A percentile compares a stretch with the other conserved stretches of the same genome.
Evolutionary conservation across 1,284 basidiomycete species (phyloP).

Genomic region (Mycena citricolor): DNA sequence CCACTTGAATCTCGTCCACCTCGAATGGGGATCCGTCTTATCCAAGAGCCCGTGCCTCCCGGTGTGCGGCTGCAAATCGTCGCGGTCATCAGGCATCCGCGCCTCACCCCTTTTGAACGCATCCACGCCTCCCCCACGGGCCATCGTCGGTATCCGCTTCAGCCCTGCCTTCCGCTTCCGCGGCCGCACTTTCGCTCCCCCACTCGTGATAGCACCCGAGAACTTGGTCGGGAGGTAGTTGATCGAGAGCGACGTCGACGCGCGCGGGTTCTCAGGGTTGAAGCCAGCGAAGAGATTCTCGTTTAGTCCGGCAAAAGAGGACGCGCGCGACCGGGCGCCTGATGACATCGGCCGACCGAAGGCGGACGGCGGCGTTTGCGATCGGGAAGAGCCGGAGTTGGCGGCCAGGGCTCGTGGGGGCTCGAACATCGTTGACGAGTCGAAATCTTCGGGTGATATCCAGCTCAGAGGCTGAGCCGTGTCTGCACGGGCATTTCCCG

Average conservation of each 20-base stretch:
- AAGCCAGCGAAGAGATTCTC: background rate
- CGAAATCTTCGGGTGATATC: slow-evolving; percentile 17
- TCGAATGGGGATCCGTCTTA: slow-evolving; percentile 36
- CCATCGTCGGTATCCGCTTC: slow-evolving; percentile 35
- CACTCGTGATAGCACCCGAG: slow-evolving; percentile 25
- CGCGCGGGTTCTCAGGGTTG: slow-evolving; percentile 7
- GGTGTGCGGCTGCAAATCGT: slow-evolving; percentile 35
- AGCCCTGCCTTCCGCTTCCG: slow-evolving; percentile 32
- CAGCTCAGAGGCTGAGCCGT: slow-evolving; percentile 15
- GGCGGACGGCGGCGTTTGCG: slow-evolving; percentile 3
- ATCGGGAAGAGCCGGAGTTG: background rate
- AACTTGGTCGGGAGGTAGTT: slow-evolving; percentile 71
- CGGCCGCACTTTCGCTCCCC: slow-evolving; percentile 37
- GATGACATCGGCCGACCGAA: background rate
- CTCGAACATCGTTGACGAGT: slow-evolving; percentile 6
- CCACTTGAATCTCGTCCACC: slow-evolving; percentile 75
- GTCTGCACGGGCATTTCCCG: no score
- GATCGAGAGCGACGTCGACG: slow-evolving; percentile 29
- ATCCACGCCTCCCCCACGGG: slow-evolving; percentile 61
- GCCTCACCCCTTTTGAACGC: slow-evolving; percentile 54
- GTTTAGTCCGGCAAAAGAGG: background rate
- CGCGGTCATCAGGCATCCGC: slow-evolving; percentile 54
- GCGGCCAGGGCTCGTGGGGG: slow-evolving; percentile 13
- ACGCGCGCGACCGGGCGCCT: background rate
- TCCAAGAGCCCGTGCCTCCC: slow-evolving; percentile 8